Evolutionary conservation across 495 filamentous ascomycete species (phyloP).

Genomic region (Glonium stellatum): DNA sequence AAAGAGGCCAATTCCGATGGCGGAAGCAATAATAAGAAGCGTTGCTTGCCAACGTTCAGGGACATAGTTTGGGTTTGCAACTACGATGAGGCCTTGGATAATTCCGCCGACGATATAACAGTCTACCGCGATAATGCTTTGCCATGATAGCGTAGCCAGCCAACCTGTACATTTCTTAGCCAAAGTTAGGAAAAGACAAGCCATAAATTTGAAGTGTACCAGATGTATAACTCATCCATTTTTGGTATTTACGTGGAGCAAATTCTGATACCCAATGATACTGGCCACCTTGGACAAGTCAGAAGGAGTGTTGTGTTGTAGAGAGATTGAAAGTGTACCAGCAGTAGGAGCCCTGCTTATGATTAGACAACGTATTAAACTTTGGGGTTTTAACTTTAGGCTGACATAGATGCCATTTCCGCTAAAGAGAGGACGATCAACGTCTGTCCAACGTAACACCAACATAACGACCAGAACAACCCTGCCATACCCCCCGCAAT

Average conservation of each 20-base stretch:
- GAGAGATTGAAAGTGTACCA: too few species aligned
- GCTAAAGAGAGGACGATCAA: constrained; percentile 16
- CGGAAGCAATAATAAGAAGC: constrained; percentile 36
- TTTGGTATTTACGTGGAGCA: constrained; percentile 27
- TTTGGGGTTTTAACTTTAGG: not conserved
- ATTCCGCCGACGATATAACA: constrained; percentile 49
- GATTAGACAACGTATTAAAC: not conserved
- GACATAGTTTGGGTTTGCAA: constrained; percentile 14
- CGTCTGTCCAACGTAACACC: constrained; percentile 16
- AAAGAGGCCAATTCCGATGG: constrained; percentile 44
- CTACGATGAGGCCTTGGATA: constrained; percentile 33
- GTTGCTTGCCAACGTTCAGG: constrained; percentile 17
- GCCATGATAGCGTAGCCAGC: constrained; percentile 56
- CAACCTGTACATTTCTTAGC: constrained; percentile 35
- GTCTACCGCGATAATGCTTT: constrained; percentile 47
- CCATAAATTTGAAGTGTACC: not conserved
- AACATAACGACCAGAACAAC: constrained; percentile 20
- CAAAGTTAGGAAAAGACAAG: not conserved
- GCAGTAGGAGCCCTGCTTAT: constrained; percentile 8
- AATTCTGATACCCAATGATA: constrained; percentile 37
- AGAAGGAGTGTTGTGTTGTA: too few species aligned
- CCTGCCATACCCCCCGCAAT: constrained; percentile 34
- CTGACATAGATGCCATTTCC: constrained; percentile 33
- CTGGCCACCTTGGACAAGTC: constrained; percentile 26
- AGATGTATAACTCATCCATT: constrained; percentile 31